Evolutionary conservation across 2,329 filamentous ascomycete genomes (phyloP).

Genomic region (Penicillium sp.): DNA sequence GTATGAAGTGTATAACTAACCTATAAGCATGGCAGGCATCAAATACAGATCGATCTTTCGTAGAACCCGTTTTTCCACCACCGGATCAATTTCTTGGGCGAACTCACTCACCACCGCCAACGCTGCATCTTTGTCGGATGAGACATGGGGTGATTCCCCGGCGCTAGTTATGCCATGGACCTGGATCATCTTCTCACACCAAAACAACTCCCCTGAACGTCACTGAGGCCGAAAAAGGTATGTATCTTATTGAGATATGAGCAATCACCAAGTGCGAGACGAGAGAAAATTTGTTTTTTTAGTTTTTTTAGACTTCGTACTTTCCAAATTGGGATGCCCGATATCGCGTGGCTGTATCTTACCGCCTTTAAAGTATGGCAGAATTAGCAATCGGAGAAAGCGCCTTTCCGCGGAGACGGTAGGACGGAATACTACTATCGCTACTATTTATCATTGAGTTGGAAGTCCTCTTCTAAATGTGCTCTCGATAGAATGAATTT

Average conservation of each 20-base stretch:
- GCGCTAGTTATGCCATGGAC: slow-evolving; percentile 16
- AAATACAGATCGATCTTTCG: slow-evolving; percentile 66
- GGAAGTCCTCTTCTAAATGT: background rate
- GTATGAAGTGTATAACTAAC: slow-evolving; percentile 24
- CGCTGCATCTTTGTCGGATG: slow-evolving; percentile 53
- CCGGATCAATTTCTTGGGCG: slow-evolving; percentile 50
- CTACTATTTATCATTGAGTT: background rate
- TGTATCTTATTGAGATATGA: background rate
- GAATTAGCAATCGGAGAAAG: slow-evolving; percentile 8
- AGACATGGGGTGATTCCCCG: slow-evolving; percentile 2
- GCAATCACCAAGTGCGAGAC: background rate
- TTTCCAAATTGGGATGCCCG: slow-evolving; percentile 18
- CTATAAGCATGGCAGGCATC: slow-evolving; percentile 65
- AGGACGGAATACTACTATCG: background rate
- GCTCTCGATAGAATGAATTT: background rate
- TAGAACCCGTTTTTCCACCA: slow-evolving; percentile 55
- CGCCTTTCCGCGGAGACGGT: background rate
- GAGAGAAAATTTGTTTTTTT: slow-evolving; percentile 14
- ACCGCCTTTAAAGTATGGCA: slow-evolving; percentile 17
- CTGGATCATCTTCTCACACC: slow-evolving; percentile 20
- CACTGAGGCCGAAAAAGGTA: background rate
- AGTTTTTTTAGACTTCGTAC: slow-evolving; percentile 15
- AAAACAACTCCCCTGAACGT: background rate
- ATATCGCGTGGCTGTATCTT: slow-evolving; percentile 12
- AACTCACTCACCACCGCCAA: slow-evolving; percentile 59